phyloP scores from a whole-genome alignment of 192 early-diverging fungal genomes.

The Podochytrium sp. region DNA sequence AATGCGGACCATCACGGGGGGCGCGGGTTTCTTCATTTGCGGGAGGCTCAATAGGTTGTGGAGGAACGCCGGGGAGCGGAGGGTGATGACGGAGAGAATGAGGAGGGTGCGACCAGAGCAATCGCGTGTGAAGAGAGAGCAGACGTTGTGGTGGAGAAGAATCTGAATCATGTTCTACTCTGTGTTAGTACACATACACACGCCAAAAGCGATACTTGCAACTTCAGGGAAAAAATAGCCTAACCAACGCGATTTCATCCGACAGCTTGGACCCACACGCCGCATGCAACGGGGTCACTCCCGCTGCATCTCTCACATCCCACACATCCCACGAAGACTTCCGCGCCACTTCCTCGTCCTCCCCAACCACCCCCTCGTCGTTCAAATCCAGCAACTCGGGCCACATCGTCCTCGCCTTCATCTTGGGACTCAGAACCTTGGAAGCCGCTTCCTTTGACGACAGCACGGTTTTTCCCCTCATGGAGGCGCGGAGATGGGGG shows the following conservation, averaged over 20 bases:
- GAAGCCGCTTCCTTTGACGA: background rate
- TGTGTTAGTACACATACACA: background rate
- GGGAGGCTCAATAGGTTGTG: background rate
- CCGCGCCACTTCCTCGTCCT: background rate
- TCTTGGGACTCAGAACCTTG: background rate
- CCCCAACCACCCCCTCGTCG: background rate
- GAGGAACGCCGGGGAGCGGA: background rate
- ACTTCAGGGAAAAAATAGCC: background rate
- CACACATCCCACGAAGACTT: background rate
- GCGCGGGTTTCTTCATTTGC: background rate
- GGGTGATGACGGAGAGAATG: background rate
- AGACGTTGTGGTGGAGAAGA: background rate
- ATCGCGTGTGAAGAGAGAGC: background rate
- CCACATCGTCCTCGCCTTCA: background rate
- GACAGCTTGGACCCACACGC: background rate
- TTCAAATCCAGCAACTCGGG: background rate
- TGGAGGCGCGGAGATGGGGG: background rate
- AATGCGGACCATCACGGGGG: background rate
- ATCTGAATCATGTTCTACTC: slow-evolving; percentile 1
- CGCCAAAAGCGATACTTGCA: background rate
- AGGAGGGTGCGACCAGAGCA: background rate
- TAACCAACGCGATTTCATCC: slow-evolving; percentile 3
- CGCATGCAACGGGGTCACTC: slow-evolving; percentile 1
- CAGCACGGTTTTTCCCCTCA: background rate
- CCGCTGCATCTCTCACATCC: background rate